A percentile compares a stretch with the other conserved stretches of the same genome.
These are phyloP conservation scores for Rhodotorula sp. DNA, from an alignment of 1,284 basidiomycete genomes.

Conservation along the genomic window DNA sequence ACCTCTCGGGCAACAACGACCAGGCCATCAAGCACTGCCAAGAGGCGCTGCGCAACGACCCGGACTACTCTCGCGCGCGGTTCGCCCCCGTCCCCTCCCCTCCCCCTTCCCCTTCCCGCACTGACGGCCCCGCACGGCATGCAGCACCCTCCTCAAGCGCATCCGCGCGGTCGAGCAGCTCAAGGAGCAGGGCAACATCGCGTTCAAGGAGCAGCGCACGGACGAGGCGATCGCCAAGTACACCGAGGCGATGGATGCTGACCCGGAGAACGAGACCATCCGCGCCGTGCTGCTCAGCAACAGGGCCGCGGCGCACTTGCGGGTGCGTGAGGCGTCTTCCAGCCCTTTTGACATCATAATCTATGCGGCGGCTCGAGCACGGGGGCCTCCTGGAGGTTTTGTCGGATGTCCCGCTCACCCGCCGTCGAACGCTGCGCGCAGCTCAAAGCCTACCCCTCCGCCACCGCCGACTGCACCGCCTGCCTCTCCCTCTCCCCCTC, in stretches of 20 bases:
- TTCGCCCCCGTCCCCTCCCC: conserved; percentile 32
- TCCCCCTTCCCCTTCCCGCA: too few species aligned
- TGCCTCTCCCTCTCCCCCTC: conserved; percentile 66
- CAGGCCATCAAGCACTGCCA: conserved; percentile 72
- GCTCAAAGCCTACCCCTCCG: conserved; percentile 66
- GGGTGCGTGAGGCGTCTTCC: conserved; percentile 56
- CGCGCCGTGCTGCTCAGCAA: conserved; percentile 79
- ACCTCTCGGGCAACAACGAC: conserved; percentile 70
- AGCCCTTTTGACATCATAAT: too few species aligned
- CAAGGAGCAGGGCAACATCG: conserved; percentile 79
- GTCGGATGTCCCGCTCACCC: not conserved
- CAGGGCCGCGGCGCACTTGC: conserved; percentile 76
- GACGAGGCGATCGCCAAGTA: conserved; percentile 70
- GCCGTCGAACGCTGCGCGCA: conserved; percentile 46
- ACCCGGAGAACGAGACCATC: conserved; percentile 56
- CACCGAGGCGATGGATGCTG: conserved; percentile 64
- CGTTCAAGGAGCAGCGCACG: conserved; percentile 68
- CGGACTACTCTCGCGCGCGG: conserved; percentile 70
- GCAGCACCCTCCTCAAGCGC: conserved; percentile 56
- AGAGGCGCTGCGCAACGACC: conserved; percentile 75
- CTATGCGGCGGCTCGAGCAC: not conserved
- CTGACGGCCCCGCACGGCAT: not conserved
- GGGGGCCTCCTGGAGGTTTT: not conserved
- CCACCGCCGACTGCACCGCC: conserved; percentile 68
- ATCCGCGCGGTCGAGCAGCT: conserved; percentile 74